These are phyloP conservation scores for Gynochthodes officinalis DNA, from an alignment of 257 asterid genomes.

Conservation along the genomic window DNA sequence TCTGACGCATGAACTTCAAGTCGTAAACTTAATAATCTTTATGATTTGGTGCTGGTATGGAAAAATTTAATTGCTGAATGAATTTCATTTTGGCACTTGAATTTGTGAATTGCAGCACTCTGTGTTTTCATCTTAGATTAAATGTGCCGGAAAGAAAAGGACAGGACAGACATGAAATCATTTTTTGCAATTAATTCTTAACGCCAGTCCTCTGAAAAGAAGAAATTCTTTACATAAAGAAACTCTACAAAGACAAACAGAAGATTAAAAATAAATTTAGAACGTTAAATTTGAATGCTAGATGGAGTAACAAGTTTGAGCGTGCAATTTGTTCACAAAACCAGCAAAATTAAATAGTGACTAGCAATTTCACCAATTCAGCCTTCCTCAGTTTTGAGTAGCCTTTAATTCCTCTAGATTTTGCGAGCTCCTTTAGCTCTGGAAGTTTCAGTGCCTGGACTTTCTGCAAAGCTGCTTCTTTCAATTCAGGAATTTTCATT, in stretches of 20 bases:
- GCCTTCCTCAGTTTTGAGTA: slow-evolving; percentile 67
- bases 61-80: background rate
- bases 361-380: slow-evolving; percentile 54
- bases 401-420: slow-evolving; percentile 66
- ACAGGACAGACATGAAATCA: too few species aligned
- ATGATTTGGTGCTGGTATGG: background rate
- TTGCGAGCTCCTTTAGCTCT: slow-evolving; percentile 60
- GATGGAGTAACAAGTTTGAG: background rate
- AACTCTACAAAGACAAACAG: background rate
- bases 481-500: slow-evolving; percentile 43
- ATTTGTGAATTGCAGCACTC: background rate
- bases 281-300: background rate
- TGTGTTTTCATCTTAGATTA: background rate
- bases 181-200: background rate
- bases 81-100: too few species aligned
- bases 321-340: background rate
- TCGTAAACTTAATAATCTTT: background rate
- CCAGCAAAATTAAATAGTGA: slow-evolving; percentile 13
- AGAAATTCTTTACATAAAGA: background rate
- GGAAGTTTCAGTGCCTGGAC: slow-evolving; percentile 57
- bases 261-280: background rate
- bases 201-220: background rate
- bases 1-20: background rate
- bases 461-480: slow-evolving; percentile 27
- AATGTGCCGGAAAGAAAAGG: background rate